Conservation (phyloP, 202 grass and related monocot species). For the Dendrocalamus latiflorus region DNA sequence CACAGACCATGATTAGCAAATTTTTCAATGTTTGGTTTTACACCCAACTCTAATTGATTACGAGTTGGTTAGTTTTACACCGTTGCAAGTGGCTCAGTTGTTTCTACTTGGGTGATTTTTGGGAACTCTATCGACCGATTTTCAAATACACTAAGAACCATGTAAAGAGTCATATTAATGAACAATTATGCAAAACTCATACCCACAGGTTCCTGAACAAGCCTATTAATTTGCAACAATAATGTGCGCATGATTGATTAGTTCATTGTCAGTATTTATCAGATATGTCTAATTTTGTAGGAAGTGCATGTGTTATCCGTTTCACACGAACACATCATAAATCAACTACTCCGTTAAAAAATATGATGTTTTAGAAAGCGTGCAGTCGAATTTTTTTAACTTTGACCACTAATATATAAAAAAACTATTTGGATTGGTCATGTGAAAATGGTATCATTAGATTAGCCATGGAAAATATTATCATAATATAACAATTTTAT, state of each 20-base stretch:
- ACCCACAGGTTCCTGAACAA: not conserved
- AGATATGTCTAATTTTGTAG: not conserved
- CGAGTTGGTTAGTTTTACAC: not conserved
- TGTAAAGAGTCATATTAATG: not conserved
- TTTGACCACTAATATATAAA: no score
- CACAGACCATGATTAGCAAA: not conserved
- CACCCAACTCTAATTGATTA: not conserved
- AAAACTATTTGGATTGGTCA: no score
- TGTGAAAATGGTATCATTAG: no score
- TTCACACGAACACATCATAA: not conserved
- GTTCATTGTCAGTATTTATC: not conserved
- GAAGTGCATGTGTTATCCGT: not conserved
- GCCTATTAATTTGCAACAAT: not conserved
- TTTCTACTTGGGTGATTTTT: not conserved
- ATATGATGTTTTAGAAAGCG: no score
- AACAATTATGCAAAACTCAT: not conserved
- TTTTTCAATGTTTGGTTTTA: not conserved
- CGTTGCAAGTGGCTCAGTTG: not conserved
- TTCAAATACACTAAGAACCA: not conserved
- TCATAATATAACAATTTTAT: no score
- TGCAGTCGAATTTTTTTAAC: no score
- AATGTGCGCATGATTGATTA: not conserved
- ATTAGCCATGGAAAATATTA: no score
- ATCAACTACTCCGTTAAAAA: not conserved
- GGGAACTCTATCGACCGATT: not conserved